Conservation (phyloP, 2,329 filamentous ascomycete genomes). For the Cytospora piceicola region DNA sequence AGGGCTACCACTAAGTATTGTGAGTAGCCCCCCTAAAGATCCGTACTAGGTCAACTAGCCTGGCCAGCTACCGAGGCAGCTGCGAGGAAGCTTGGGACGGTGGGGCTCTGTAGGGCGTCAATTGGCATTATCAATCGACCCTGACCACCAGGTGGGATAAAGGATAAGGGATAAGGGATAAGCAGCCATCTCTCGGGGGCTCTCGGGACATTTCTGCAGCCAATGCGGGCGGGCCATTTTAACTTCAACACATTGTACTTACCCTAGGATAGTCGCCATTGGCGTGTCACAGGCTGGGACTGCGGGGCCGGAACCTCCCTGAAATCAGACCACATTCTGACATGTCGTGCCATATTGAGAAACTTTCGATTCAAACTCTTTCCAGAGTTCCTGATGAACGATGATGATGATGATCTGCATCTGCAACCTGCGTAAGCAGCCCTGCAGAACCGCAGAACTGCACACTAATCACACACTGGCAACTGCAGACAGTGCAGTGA, state of each 20-base stretch:
- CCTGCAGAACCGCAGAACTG: conserved; percentile 2
- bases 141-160: not conserved
- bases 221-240: conserved; percentile 17
- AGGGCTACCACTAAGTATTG: no score
- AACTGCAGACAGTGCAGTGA: not conserved
- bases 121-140: not conserved
- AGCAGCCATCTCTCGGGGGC: not conserved
- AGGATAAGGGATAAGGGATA: conserved; percentile 6
- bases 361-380: conserved; percentile 23
- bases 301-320: conserved; percentile 24
- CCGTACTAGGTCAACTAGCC: no score
- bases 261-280: conserved; percentile 16
- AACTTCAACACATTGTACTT: not conserved
- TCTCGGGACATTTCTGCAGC: conserved; percentile 11
- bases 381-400: conserved; percentile 13
- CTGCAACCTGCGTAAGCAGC: conserved; percentile 11
- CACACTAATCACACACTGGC: not conserved
- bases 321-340: conserved; percentile 22
- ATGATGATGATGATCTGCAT: conserved; percentile 19
- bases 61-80: not conserved
- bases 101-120: not conserved
- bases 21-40: no score
- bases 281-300: conserved; percentile 22
- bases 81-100: no score
- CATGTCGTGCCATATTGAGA: conserved; percentile 24